These are phyloP conservation scores for Secale cereale DNA, from an alignment of 176 grass and related monocot genomes.

Conservation along the genomic window DNA sequence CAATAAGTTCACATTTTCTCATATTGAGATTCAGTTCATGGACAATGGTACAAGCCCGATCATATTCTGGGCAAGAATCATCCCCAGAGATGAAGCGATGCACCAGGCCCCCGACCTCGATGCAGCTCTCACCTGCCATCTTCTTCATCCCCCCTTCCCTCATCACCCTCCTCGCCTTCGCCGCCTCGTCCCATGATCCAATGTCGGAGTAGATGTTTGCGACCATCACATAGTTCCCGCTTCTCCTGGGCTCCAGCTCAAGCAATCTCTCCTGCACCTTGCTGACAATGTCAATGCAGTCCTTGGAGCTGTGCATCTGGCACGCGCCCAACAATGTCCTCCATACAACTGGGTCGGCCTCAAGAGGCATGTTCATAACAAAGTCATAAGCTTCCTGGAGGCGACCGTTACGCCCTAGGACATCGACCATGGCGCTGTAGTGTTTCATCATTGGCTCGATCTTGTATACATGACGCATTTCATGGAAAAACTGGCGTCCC, in stretches of 20 bases:
- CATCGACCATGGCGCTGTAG: slow-evolving; percentile 64
- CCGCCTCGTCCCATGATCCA: slow-evolving; percentile 49
- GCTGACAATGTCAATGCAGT: slow-evolving; percentile 25
- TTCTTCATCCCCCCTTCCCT: slow-evolving; percentile 62
- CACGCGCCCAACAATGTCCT: slow-evolving; percentile 52
- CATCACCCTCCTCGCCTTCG: slow-evolving; percentile 38
- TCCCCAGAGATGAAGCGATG: slow-evolving; percentile 34
- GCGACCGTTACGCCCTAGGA: slow-evolving; percentile 35
- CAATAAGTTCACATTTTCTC: slow-evolving; percentile 24
- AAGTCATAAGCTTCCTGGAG: slow-evolving; percentile 59
- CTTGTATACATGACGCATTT: slow-evolving; percentile 42
- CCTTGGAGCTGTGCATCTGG: slow-evolving; percentile 52
- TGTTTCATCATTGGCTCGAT: slow-evolving; percentile 55
- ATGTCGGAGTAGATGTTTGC: slow-evolving; percentile 48
- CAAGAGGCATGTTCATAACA: slow-evolving; percentile 26
- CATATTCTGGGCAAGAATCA: slow-evolving; percentile 41
- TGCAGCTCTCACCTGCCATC: slow-evolving; percentile 49
- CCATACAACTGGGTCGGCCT: slow-evolving; percentile 45
- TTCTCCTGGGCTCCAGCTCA: slow-evolving; percentile 43
- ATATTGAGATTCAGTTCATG: slow-evolving; percentile 38
- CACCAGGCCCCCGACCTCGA: slow-evolving; percentile 27
- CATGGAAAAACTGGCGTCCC: slow-evolving; percentile 36
- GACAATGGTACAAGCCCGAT: slow-evolving; percentile 12
- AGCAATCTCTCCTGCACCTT: slow-evolving; percentile 47
- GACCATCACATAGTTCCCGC: slow-evolving; percentile 50